phyloP scores from a whole-genome alignment of 2,329 filamentous ascomycete species.

The Dactylellina leptospora region DNA sequence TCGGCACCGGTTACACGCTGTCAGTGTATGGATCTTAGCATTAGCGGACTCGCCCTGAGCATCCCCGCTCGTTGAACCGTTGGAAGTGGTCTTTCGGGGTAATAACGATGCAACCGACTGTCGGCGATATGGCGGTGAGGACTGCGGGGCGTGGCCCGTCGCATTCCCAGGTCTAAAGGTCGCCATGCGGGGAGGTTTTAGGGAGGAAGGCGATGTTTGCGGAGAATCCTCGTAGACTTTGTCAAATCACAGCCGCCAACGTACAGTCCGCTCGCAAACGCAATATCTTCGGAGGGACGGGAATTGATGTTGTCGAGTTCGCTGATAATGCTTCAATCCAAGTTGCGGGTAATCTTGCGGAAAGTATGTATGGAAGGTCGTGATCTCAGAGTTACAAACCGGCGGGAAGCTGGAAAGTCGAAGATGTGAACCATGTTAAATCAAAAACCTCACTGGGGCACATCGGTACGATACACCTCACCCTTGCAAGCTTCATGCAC shows the following conservation, averaged over 20 bases:
- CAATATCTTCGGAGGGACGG: background rate
- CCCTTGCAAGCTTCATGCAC: slow-evolving; percentile 12
- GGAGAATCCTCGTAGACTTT: slow-evolving; percentile 5
- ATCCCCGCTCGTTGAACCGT: slow-evolving; percentile 34
- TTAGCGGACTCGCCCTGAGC: slow-evolving; percentile 12
- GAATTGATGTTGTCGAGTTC: slow-evolving; percentile 9
- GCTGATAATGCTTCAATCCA: slow-evolving; percentile 11
- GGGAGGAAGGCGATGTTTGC: slow-evolving; percentile 5
- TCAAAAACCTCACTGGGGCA: slow-evolving; percentile 39
- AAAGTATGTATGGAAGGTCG: slow-evolving; percentile 31
- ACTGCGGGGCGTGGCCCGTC: slow-evolving; percentile 40
- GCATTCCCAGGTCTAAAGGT: slow-evolving; percentile 45
- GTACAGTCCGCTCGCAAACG: slow-evolving; percentile 16
- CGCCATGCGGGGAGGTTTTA: slow-evolving; percentile 50
- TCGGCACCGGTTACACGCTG: slow-evolving; percentile 64
- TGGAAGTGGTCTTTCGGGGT: slow-evolving; percentile 42
- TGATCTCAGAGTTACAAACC: slow-evolving; percentile 44
- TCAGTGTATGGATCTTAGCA: slow-evolving; percentile 61
- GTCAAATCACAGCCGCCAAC: slow-evolving; percentile 12
- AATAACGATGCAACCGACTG: slow-evolving; percentile 49
- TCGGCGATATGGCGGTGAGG: slow-evolving; percentile 40
- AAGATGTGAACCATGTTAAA: slow-evolving; percentile 28
- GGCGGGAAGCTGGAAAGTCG: slow-evolving; percentile 34
- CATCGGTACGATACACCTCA: slow-evolving; percentile 13
- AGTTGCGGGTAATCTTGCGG: slow-evolving; percentile 10